Conservation (phyloP, 169 alveolate species). For the Plasmodium coatneyi region DNA sequence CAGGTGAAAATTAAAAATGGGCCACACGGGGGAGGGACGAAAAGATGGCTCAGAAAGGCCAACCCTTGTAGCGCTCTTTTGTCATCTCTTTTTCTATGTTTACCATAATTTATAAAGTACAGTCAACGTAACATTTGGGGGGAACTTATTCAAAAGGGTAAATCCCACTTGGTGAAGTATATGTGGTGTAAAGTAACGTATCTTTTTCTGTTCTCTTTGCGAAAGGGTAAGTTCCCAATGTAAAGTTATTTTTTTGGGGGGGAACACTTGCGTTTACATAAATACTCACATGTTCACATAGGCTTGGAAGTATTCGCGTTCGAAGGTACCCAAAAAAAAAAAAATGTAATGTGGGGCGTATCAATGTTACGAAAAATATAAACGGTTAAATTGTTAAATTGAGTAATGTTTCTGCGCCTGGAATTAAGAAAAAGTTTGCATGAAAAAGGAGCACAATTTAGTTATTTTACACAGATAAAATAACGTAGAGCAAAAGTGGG, state of each 20-base stretch:
- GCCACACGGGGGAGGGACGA: not conserved
- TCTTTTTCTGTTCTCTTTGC: not conserved
- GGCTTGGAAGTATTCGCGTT: not conserved
- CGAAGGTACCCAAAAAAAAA: not conserved
- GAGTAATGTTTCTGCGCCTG: not conserved
- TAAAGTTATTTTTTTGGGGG: not conserved
- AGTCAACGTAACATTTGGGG: constrained; percentile 3
- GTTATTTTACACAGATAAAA: not conserved
- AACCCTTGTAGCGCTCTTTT: not conserved
- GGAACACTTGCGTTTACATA: not conserved
- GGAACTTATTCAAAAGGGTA: not conserved
- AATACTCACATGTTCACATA: not conserved
- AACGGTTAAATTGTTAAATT: not conserved
- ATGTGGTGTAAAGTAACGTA: not conserved
- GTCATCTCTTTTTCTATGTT: not conserved
- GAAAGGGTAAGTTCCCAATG: not conserved
- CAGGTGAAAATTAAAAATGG: not conserved
- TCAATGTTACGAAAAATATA: not conserved
- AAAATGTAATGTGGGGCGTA: not conserved
- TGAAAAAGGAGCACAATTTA: not conserved
- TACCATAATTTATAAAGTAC: constrained; percentile 24
- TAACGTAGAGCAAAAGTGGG: not conserved
- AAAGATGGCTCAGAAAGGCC: not conserved
- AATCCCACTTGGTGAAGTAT: not conserved
- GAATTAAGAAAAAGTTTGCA: not conserved